Conservation (phyloP, 768 basidiomycete species). For the Candolleomyces eurysporus region DNA sequence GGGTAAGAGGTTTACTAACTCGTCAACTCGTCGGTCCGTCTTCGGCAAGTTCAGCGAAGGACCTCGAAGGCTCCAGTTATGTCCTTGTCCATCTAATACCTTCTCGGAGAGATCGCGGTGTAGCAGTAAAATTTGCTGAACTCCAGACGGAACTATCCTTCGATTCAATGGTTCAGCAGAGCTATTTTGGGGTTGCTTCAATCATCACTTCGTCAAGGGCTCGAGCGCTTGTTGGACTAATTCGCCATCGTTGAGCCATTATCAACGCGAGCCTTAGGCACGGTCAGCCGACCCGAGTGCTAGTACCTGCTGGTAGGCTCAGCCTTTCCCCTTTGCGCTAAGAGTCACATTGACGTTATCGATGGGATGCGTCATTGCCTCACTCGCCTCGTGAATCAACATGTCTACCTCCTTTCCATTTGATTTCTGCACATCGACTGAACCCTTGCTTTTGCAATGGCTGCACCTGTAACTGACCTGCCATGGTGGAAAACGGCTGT, state of each 20-base stretch:
- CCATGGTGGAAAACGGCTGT: slow-evolving; percentile 59
- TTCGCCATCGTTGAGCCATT: too few relatives aligned
- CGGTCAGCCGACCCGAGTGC: too few relatives aligned
- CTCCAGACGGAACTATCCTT: not conserved
- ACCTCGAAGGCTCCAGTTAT: not conserved
- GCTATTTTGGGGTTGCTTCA: not conserved
- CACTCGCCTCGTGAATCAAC: too few relatives aligned
- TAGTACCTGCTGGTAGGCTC: not conserved
- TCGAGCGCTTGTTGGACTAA: not conserved
- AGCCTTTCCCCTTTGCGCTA: not conserved
- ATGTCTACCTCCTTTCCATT: not conserved
- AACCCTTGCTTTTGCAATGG: not conserved
- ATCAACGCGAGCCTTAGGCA: too few relatives aligned
- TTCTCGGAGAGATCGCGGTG: slow-evolving; percentile 4
- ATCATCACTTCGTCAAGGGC: not conserved
- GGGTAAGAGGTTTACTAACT: not conserved
- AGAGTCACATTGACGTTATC: not conserved
- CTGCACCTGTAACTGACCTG: not conserved
- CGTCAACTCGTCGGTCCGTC: slow-evolving; percentile 3
- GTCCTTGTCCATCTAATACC: not conserved
- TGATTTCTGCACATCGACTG: not conserved
- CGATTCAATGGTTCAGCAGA: not conserved
- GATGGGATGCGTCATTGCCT: not conserved
- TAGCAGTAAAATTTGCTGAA: not conserved
- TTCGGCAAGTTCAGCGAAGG: not conserved